A percentile compares a stretch with the other conserved stretches of the same genome.
These are phyloP conservation scores for Colletotrichum sp. DNA, from an alignment of 2,329 filamentous ascomycete genomes.

Conservation along the genomic window DNA sequence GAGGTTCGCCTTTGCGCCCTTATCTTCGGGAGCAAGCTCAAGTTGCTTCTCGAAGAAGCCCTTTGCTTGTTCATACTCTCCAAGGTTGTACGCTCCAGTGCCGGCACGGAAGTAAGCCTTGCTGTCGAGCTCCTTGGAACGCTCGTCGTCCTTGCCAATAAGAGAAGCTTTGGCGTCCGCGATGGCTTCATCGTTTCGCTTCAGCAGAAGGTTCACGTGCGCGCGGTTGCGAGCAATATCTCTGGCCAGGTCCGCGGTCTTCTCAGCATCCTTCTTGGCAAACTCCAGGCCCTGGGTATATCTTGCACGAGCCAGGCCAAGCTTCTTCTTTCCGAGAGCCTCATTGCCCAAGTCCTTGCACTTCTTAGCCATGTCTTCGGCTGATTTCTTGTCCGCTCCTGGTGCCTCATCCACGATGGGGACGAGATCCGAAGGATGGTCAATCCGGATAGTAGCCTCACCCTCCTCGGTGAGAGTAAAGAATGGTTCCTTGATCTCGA, in stretches of 20 bases:
- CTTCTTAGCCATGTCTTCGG: constrained; percentile 12
- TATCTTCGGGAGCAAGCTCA: constrained; percentile 27
- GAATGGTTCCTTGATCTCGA: constrained; percentile 56
- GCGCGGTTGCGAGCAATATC: constrained; percentile 38
- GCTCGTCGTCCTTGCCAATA: constrained; percentile 4
- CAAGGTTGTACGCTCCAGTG: constrained; percentile 31
- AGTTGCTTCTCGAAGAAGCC: constrained; percentile 27
- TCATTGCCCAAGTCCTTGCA: constrained; percentile 34
- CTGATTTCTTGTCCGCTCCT: neutral
- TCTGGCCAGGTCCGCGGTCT: constrained; percentile 22
- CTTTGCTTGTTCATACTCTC: constrained; percentile 27
- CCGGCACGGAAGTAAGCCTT: constrained; percentile 38
- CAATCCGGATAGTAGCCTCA: constrained; percentile 41
- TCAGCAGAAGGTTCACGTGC: constrained; percentile 33
- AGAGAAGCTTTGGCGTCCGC: constrained; percentile 34
- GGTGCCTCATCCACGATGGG: neutral
- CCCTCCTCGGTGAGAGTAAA: constrained; percentile 46
- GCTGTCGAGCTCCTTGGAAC: constrained; percentile 26
- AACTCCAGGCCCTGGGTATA: constrained; percentile 31
- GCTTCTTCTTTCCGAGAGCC: constrained; percentile 27
- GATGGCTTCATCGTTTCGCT: constrained; percentile 33
- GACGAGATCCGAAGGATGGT: constrained; percentile 36
- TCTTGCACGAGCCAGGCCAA: constrained; percentile 23
- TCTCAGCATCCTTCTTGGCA: neutral
- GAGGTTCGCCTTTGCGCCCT: constrained; percentile 23